Base-by-base conservation (phyloP, 495 filamentous ascomycete species). In the Hypoxylon perforatum region DNA sequence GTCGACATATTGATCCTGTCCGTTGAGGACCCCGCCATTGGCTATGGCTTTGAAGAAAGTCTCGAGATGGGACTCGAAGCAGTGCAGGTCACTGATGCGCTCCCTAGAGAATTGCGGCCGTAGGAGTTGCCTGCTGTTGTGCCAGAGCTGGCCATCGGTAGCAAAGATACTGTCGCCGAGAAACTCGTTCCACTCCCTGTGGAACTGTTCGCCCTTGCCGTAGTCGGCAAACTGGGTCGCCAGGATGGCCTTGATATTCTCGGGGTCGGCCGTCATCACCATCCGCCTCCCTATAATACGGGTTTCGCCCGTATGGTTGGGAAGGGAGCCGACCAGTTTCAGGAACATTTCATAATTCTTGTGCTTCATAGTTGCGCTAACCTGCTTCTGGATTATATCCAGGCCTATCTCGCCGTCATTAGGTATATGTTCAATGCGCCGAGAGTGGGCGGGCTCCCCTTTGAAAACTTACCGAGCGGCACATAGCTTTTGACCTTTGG, bases 241-340 rank as follows among this genome's bases (percentile, higher is more conserved):
- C 2, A 97, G 82, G 6, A 97, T 78, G 0, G 93, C 88, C 72
- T 97, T 93, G 75, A 98, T 84, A 75, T 96, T 97, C 70, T 94
- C 89, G 0, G 91, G 92, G 42, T 93, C 90, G 21, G 79, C 82
- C 0, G 91, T 93, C 57, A 92, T 76, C 46, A 92, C 72, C 17
- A 86, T 66, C 6, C 89, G 87, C 22, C 82, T 81, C 39, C 87
- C 78, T 3, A 85, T 75, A 8, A 90, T 41, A 11, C 79, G 77
- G 19, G 78, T 63, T 73, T 96, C 92, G 33, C 84, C 77, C 0
- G 93, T 97, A 54, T 67, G 74, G 56, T 52, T 71, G 18, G 60
- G 69, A 75, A 17, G 63, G 15, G 48, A 55, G 19, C 17, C 70
- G 61, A 93, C 84, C 30, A 83, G 73, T 6, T 71, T 38, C 7